Conservation (phyloP, 179 eudicot species). For the Vitellaria paradoxa region DNA sequence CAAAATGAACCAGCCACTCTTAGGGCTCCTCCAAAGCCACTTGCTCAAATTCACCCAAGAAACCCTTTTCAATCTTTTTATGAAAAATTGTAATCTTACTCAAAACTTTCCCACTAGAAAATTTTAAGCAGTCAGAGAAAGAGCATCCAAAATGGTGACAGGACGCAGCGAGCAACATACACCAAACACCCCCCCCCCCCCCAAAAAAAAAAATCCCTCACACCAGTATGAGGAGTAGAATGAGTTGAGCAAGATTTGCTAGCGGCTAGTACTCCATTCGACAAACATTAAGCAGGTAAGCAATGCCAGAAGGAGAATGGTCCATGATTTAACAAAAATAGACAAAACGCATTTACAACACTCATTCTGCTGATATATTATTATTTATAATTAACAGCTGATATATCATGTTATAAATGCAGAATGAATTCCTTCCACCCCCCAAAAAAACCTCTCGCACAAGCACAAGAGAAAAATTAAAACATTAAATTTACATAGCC, state of each 20-base stretch:
- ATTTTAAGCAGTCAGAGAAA: background rate
- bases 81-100: background rate
- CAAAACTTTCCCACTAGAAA: background rate
- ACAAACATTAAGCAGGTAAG: no score
- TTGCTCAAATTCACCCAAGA: background rate
- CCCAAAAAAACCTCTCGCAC: no score
- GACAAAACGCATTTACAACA: background rate
- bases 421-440: no score
- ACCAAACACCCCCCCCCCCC: no score
- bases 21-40: background rate
- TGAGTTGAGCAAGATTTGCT: background rate
- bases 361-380: no score
- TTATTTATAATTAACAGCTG: no score
- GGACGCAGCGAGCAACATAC: background rate
- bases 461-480: no score
- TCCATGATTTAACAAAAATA: background rate
- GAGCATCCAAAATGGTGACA: background rate
- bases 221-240: background rate
- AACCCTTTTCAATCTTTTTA: background rate
- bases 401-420: no score
- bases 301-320: background rate
- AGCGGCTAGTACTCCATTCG: no score
- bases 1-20: background rate
- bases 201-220: no score
- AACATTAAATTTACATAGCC: no score